Conservation (phyloP, 495 filamentous ascomycete species). For the Hyphodiscus hymeniophilus region DNA sequence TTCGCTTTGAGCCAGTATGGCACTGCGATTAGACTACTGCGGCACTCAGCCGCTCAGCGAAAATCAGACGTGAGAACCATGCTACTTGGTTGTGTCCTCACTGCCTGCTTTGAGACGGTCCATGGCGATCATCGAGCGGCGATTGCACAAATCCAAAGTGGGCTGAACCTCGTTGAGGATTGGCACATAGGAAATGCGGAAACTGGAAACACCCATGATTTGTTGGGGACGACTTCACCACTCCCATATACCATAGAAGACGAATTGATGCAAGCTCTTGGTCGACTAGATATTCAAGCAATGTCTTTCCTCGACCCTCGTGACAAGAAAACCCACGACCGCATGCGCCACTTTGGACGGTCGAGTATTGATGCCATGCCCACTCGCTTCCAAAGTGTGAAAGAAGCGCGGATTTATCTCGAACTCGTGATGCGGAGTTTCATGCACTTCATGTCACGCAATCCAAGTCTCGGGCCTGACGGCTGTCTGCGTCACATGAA, state of each 20-base stretch:
- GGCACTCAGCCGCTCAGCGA: too few species aligned
- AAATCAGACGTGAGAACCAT: too few species aligned
- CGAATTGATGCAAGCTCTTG: slow-evolving; percentile 1
- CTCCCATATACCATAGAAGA: background rate
- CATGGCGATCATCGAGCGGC: background rate
- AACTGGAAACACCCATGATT: background rate
- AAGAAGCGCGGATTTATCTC: background rate
- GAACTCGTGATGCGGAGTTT: background rate
- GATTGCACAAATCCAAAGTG: background rate
- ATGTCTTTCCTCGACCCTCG: slow-evolving; percentile 1
- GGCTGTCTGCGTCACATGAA: too few species aligned
- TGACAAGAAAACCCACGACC: background rate
- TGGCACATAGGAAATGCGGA: background rate
- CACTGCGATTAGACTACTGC: too few species aligned
- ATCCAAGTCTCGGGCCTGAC: too few species aligned
- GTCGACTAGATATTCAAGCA: background rate
- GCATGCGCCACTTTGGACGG: background rate
- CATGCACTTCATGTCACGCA: slow-evolving; percentile 4
- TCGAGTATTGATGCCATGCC: background rate
- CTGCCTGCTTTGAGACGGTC: background rate
- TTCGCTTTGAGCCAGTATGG: too few species aligned
- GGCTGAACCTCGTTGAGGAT: background rate
- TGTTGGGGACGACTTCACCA: background rate
- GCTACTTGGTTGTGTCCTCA: too few species aligned
- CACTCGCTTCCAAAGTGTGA: background rate